phyloP scores from a whole-genome alignment of 495 filamentous ascomycete genomes.

The Hypoxylon lienhwacheense region DNA sequence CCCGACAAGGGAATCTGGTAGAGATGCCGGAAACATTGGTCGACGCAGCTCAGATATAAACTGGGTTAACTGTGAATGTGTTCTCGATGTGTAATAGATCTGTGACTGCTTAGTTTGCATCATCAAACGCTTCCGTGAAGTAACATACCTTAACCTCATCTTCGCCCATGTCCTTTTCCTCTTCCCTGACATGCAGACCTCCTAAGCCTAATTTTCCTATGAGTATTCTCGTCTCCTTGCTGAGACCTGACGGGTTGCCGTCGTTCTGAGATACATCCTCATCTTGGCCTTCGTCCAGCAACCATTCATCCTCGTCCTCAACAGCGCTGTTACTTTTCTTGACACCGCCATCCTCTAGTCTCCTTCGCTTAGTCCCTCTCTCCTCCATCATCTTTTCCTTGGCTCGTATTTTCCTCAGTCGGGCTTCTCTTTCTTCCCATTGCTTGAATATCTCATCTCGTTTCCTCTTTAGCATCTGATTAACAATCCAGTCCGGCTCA shows the following conservation, averaged over 20 bases:
- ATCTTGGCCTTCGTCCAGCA: slow-evolving; percentile 80
- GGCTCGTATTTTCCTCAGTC: slow-evolving; percentile 66
- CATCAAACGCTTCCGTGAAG: not conserved
- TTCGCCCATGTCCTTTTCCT: slow-evolving; percentile 55
- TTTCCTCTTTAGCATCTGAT: slow-evolving; percentile 68
- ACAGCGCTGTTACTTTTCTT: slow-evolving; percentile 35
- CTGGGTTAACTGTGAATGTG: slow-evolving; percentile 91
- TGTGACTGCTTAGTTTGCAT: slow-evolving; percentile 29
- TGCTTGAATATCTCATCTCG: slow-evolving; percentile 64
- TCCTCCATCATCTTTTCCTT: slow-evolving; percentile 68
- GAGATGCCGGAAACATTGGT: slow-evolving; percentile 69
- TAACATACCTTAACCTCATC: slow-evolving; percentile 61
- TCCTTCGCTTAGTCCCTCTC: slow-evolving; percentile 41
- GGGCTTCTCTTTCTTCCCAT: slow-evolving; percentile 70
- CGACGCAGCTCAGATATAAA: slow-evolving; percentile 88
- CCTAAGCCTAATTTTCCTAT: slow-evolving; percentile 60
- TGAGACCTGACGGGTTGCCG: slow-evolving; percentile 49
- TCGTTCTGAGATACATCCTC: slow-evolving; percentile 51
- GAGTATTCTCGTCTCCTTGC: slow-evolving; percentile 63
- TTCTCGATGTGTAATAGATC: slow-evolving; percentile 93
- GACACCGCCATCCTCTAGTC: slow-evolving; percentile 34
- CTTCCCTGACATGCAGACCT: slow-evolving; percentile 31
- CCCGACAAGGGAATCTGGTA: slow-evolving; percentile 41
- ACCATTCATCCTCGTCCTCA: slow-evolving; percentile 71
- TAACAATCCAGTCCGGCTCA: slow-evolving; percentile 88